Base-by-base conservation (phyloP, 495 filamentous ascomycete species). In the Corynascus novoguineensis region DNA sequence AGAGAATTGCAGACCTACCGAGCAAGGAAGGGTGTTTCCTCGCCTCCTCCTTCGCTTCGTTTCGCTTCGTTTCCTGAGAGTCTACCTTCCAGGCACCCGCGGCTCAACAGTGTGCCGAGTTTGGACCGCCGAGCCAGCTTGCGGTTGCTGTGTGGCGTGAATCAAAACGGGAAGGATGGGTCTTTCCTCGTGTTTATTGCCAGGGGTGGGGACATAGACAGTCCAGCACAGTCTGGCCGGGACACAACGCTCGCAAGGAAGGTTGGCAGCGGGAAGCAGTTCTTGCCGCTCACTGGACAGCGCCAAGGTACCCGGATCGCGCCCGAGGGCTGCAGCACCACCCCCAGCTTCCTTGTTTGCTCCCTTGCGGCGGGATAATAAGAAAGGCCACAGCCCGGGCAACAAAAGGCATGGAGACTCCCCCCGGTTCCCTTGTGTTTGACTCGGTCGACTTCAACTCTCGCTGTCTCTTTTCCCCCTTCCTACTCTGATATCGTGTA, bases 111-210 rank as follows among this genome's bases (percentile, higher is more conserved):
- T 9, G 31, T 5, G 6, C 31, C 31, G 31, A 5, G 1, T 24
- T 19, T 48, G 57, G 37, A 24, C 21, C 42, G 50, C 35, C 32
- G 14, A 40, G 27, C 48, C 48, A 25, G 48, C 49, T 4, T 27
- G 48, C 32, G 31, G 45, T 35, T 17, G 4, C 7, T 10, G 41
- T 49, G 41, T 27, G 35, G 49, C 48, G 29, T 19, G 47, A 44
- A 45, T 42, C 3, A 22, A 9, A n/a, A 7, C 17, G 37, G 17
- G 31, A 37, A 24, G 44, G 44, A 29, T 38, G 28, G 28, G 35
- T 24, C 47, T 32, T 38, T 12, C 45, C 47, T 60, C 58, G 58
- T 60, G 51, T 60, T 60, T 54, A 44, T 41, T 41, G n/a, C 37
- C 21, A 14, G 17, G 44, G 41, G 56, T 52, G 57, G 42, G 56